phyloP scores from a whole-genome alignment of 805 yeast species.

The Lipomyces yamanashiensis region DNA sequence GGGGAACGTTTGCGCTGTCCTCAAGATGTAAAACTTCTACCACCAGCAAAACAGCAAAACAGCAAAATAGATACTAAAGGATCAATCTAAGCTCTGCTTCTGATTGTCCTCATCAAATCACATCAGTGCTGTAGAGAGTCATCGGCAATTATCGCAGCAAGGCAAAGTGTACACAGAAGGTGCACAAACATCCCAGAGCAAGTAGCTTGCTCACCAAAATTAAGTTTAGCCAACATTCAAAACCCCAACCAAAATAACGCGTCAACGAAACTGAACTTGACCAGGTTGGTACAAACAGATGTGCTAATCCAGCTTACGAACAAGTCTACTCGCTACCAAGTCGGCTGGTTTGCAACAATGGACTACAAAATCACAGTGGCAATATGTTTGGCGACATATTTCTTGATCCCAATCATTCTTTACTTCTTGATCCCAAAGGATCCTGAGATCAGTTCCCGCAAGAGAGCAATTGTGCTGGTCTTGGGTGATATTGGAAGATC shows the following conservation, averaged over 20 bases:
- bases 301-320: neutral
- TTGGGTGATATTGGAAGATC: constrained; percentile 94
- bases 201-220: too few relatives aligned
- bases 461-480: constrained; percentile 75
- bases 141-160: too few relatives aligned
- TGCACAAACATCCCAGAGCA: too few relatives aligned
- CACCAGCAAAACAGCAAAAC: too few relatives aligned
- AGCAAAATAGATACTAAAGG: too few relatives aligned
- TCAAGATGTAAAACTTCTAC: too few relatives aligned
- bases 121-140: too few relatives aligned
- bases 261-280: neutral
- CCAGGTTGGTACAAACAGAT: neutral
- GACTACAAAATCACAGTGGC: constrained; percentile 10
- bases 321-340: neutral
- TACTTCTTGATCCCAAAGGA: constrained; percentile 32
- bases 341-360: neutral
- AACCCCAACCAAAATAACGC: constrained; percentile 3
- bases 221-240: too few relatives aligned
- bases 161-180: too few relatives aligned
- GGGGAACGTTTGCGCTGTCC: neutral
- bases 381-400: constrained; percentile 24
- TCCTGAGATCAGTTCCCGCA: constrained; percentile 38
- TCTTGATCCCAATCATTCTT: constrained; percentile 32
- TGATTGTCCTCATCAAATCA: too few relatives aligned
- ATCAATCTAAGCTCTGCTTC: too few relatives aligned